These are phyloP conservation scores for Jamesozyma hellenica DNA, from an alignment of 805 yeast genomes.

Conservation along the genomic window DNA sequence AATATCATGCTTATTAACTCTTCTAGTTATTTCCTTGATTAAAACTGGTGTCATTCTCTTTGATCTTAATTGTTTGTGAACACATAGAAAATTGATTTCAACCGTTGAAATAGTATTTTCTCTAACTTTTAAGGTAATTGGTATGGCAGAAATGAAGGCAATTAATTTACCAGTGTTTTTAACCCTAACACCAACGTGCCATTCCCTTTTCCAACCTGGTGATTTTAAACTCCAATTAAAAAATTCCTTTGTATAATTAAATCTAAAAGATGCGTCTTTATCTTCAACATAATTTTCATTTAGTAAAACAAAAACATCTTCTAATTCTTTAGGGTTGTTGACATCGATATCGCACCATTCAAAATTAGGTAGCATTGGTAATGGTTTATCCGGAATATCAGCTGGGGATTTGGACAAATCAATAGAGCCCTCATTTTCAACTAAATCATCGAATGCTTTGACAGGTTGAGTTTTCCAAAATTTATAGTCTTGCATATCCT, in stretches of 20 bases:
- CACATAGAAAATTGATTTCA: slow-evolving; percentile 88
- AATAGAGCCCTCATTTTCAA: slow-evolving; percentile 71
- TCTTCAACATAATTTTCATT: slow-evolving; percentile 94
- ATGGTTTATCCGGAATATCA: slow-evolving; percentile 63
- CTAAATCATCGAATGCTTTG: slow-evolving; percentile 57
- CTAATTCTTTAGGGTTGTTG: slow-evolving; percentile 42
- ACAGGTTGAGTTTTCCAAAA: slow-evolving; percentile 99
- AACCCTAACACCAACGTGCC: slow-evolving; percentile 92
- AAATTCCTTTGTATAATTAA: slow-evolving; percentile 75
- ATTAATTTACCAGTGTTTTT: slow-evolving; percentile 65
- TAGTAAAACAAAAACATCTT: slow-evolving; percentile 69
- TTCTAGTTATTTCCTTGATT: slow-evolving; percentile 86
- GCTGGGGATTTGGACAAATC: slow-evolving; percentile 56
- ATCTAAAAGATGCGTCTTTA: slow-evolving; percentile 81
- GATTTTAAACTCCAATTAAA: slow-evolving; percentile 88
- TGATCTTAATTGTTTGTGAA: slow-evolving; percentile 87
- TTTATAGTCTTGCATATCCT: slow-evolving; percentile 79
- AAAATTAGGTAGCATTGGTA: slow-evolving; percentile 64
- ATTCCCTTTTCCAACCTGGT: slow-evolving; percentile 83
- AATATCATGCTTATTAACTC: slow-evolving; percentile 72
- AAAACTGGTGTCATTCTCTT: slow-evolving; percentile 90
- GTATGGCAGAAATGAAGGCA: slow-evolving; percentile 88
- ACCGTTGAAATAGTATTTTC: slow-evolving; percentile 49
- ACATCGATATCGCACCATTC: slow-evolving; percentile 83
- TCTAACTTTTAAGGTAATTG: slow-evolving; percentile 56